Percentiles rank a stretch among this genome's conserved stretches.
phyloP scores from a whole-genome alignment of 2,329 filamentous ascomycete species.

The Fusarium veterinarium region DNA sequence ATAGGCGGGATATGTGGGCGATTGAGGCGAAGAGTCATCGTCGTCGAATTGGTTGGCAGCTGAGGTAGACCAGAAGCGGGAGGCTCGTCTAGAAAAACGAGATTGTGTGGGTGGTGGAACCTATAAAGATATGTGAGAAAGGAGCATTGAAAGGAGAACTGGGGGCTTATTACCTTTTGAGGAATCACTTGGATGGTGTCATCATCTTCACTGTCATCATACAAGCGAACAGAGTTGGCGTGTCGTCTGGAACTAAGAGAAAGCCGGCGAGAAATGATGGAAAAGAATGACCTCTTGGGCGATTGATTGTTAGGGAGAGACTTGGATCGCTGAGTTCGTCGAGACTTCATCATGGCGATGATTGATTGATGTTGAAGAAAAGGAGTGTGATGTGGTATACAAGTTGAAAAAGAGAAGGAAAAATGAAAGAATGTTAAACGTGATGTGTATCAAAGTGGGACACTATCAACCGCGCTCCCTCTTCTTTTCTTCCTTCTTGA shows the following conservation, averaged over 20 bases:
- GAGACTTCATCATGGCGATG: constrained; percentile 22
- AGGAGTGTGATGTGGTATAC: background rate
- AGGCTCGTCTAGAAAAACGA: constrained; percentile 34
- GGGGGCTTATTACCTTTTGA: constrained; percentile 12
- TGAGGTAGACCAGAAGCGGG: constrained; percentile 41
- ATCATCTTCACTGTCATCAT: constrained; percentile 28
- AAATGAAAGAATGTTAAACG: constrained; percentile 12
- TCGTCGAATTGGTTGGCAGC: constrained; percentile 35
- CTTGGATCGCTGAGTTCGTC: constrained; percentile 26
- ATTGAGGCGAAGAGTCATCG: constrained; percentile 2
- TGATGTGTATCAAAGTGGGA: constrained; percentile 25
- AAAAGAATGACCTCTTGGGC: constrained; percentile 27
- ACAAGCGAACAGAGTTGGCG: constrained; percentile 17
- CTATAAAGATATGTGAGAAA: constrained; percentile 5
- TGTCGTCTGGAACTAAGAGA: constrained; percentile 19
- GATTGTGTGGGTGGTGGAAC: constrained; percentile 3
- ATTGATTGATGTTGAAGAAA: background rate
- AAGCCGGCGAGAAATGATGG: constrained; percentile 25
- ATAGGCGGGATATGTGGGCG: constrained; percentile 13
- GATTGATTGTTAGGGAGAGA: constrained; percentile 18
- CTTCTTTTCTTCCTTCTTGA: background rate
- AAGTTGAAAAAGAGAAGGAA: background rate
- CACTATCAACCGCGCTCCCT: constrained; percentile 3
- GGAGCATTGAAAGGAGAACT: background rate
- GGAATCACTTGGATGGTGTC: constrained; percentile 2